Base-by-base conservation (phyloP, 2,329 filamentous ascomycete species). In the Microascus cirrosus region DNA sequence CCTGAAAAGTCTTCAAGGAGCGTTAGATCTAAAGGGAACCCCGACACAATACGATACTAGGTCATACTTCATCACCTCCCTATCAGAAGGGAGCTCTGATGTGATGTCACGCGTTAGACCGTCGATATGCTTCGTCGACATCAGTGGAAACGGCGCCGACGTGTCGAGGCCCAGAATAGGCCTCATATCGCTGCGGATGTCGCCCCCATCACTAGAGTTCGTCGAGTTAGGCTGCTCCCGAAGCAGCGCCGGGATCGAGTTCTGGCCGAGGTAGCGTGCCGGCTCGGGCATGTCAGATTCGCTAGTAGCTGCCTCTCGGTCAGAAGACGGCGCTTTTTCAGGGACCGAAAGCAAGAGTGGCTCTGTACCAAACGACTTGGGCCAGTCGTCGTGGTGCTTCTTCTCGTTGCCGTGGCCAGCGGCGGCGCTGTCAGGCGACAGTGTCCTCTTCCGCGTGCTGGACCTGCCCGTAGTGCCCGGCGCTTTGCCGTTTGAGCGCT, bases 11-110 rank as follows among this genome's bases (percentile, higher is more conserved):
- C 83, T 85, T 59, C 55, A n/a, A 45, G n/a, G 51, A 34, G 55
- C 20, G 32, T 22, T 25, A 28, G 39, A 58, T 1, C 24, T 54
- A 32, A n/a, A 42, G n/a, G 20, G 45, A 24, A 24, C 5, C 20
- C 12, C 22, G 12, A 20, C 45, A 20, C 45, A 11, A 6, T 6
- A 20, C 18, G 12, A 24, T 2, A 50, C 45, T 12, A n/a, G 11
- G n/a, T 70, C 80, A 62, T 68, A 85, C 83, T 84, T 85, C 74
- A 86, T 81, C 13, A 86, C 82, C 66, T 86, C 83, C 39, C 83
- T 72, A 62, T 86, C 83, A 0, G 83, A 84, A 1, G 83, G 83
- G 22, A 86, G 71, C 65, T 85, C 82, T 7, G 76, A 72, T 1
- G 79, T 79, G 54, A 86, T 85, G 60, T 86, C 83, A 28, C 77